Conservation (phyloP, 352 stramenopile species). For the Globisporangium paroecandrum region DNA sequence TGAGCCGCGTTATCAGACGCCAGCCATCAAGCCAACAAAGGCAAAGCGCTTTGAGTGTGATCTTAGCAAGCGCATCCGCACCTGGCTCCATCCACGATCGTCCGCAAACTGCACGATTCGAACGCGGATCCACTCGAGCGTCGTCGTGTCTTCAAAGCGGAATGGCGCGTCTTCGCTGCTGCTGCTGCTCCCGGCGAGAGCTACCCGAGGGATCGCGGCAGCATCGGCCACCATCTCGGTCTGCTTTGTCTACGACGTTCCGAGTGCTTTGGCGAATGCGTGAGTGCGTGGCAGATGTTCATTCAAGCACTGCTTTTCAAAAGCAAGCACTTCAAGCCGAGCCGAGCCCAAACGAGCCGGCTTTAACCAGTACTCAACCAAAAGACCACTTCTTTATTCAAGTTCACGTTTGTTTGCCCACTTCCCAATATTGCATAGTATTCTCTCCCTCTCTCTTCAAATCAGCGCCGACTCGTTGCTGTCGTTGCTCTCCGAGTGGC, state of each 20-base stretch:
- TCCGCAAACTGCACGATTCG: conserved; percentile 48
- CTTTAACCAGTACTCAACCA: background rate
- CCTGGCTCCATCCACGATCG: conserved; percentile 45
- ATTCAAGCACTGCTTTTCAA: background rate
- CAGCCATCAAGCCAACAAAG: background rate
- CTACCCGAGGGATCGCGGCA: background rate
- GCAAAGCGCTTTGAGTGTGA: background rate
- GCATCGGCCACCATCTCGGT: background rate
- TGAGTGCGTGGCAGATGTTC: no score
- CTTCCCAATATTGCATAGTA: background rate
- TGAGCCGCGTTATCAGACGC: background rate
- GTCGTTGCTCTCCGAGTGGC: background rate
- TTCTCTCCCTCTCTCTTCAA: background rate
- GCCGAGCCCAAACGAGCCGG: background rate
- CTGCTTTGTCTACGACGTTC: background rate
- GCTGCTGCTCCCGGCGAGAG: background rate
- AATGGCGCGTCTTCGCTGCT: background rate
- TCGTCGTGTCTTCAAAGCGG: conserved; percentile 33
- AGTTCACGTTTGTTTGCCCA: background rate
- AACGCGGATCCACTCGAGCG: conserved; percentile 47
- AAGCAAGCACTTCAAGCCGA: background rate
- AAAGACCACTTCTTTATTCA: background rate
- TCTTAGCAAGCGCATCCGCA: background rate
- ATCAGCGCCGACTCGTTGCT: conserved; percentile 11
- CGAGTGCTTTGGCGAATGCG: background rate